phyloP scores from a whole-genome alignment of 2,329 filamentous ascomycete species.

The Rhinocladiella similis region DNA sequence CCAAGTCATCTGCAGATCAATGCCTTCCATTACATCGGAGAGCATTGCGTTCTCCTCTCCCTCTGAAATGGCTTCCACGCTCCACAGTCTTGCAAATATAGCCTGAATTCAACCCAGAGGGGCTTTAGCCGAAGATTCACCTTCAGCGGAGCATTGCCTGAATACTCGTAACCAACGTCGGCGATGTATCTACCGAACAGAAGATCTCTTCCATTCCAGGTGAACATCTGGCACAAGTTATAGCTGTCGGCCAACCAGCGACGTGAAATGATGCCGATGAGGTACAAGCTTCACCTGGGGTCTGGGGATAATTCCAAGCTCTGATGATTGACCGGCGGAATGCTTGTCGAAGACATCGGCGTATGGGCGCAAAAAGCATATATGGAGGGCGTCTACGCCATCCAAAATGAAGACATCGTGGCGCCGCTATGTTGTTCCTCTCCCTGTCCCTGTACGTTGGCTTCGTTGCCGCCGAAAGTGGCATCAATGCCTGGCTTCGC shows the following conservation, averaged over 20 bases:
- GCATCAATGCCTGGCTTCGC: conserved; percentile 63
- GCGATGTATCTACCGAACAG: conserved; percentile 9
- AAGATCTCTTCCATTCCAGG: conserved; percentile 8
- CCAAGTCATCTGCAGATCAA: too few species aligned
- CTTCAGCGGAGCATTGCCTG: conserved; percentile 8
- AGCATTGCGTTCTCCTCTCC: too few species aligned
- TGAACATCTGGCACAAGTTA: background rate
- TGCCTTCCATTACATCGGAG: too few species aligned
- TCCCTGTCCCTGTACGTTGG: conserved; percentile 10
- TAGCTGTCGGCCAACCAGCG: conserved; percentile 1
- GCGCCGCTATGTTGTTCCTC: conserved; percentile 3
- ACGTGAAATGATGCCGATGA: background rate
- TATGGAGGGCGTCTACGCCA: background rate
- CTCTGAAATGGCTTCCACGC: too few species aligned
- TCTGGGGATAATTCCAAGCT: background rate
- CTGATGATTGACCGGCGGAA: background rate
- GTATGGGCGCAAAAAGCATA: too few species aligned
- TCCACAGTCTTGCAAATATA: conserved; percentile 3
- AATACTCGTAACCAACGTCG: conserved; percentile 7
- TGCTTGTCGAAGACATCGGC: background rate
- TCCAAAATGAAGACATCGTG: background rate
- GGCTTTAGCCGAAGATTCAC: conserved; percentile 19
- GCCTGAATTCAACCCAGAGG: conserved; percentile 14
- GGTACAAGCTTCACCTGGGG: background rate
- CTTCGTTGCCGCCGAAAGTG: conserved; percentile 54